Percentiles rank a stretch among this genome's conserved stretches.
phyloP scores from a whole-genome alignment of 1,139 yeast genomes.

The Kodamaea arcana region DNA sequence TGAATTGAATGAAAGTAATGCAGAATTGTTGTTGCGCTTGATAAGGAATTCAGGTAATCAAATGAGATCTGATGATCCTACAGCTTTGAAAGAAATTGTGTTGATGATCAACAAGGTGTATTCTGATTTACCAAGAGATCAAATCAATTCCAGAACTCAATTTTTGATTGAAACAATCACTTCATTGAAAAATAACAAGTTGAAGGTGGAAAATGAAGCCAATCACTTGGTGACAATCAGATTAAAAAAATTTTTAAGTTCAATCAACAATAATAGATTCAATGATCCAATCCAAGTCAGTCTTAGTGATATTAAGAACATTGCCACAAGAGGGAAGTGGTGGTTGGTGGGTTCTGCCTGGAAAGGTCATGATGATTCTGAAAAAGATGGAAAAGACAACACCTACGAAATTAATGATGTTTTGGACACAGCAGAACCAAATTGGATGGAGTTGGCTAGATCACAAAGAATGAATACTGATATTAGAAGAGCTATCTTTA shows the following conservation, averaged over 20 bases:
- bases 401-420: constrained; percentile 47
- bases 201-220: constrained; percentile 50
- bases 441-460: constrained; percentile 85
- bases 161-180: constrained; percentile 82
- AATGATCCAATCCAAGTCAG: constrained; percentile 83
- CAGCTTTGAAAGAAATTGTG: constrained; percentile 77
- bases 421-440: constrained; percentile 68
- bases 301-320: constrained; percentile 72
- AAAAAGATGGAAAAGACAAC: constrained; percentile 21
- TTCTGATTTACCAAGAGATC: constrained; percentile 15
- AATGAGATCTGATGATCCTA: constrained; percentile 86
- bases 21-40: constrained; percentile 71
- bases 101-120: constrained; percentile 44
- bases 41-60: constrained; percentile 77
- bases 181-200: constrained; percentile 80
- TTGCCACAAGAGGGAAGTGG: constrained; percentile 89
- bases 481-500: constrained; percentile 86
- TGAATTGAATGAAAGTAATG: constrained; percentile 63
- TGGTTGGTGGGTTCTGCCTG: constrained; percentile 99
- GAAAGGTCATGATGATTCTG: constrained; percentile 51
- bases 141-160: constrained; percentile 62
- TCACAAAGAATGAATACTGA: constrained; percentile 94
- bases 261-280: constrained; percentile 39
- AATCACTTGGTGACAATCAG: constrained; percentile 49
- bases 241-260: constrained; percentile 65